Evolutionary conservation across 371 early-diverging fungal genomes (phyloP).

Genomic region (Mucor velutinosus): DNA sequence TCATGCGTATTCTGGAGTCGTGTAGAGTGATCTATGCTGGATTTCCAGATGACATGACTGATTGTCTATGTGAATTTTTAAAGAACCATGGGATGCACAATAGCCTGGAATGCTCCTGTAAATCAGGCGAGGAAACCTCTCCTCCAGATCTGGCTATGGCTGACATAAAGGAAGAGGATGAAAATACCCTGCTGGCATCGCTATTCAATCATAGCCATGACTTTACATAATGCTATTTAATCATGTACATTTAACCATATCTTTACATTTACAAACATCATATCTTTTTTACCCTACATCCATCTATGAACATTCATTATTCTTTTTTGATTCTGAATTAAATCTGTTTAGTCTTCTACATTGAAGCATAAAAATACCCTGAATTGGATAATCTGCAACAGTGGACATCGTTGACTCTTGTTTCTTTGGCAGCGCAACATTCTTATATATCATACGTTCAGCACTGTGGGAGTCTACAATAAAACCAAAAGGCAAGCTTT

Average conservation of each 20-base stretch:
- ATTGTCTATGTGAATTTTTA: conserved; percentile 33
- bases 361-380: no score
- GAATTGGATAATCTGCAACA: no score
- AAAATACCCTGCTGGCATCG: conserved; percentile 3
- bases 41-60: conserved; percentile 35
- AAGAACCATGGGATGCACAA: conserved; percentile 24
- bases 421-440: no score
- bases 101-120: conserved; percentile 14
- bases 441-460: no score
- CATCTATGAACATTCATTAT: background rate
- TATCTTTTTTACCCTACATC: background rate
- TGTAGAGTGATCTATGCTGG: conserved; percentile 31
- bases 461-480: no score
- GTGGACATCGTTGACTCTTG: no score
- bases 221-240: background rate
- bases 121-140: background rate
- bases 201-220: background rate
- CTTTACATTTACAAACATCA: background rate
- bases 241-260: background rate
- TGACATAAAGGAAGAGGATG: background rate
- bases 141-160: background rate
- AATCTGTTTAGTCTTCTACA: no score
- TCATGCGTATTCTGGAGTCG: conserved; percentile 24
- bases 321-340: no score
- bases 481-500: no score